Evolutionary conservation across 164 flowering plant species (phyloP), one percentile per base, ranked within the genome.

Genomic region (Euptelea pleiosperma): DNA sequence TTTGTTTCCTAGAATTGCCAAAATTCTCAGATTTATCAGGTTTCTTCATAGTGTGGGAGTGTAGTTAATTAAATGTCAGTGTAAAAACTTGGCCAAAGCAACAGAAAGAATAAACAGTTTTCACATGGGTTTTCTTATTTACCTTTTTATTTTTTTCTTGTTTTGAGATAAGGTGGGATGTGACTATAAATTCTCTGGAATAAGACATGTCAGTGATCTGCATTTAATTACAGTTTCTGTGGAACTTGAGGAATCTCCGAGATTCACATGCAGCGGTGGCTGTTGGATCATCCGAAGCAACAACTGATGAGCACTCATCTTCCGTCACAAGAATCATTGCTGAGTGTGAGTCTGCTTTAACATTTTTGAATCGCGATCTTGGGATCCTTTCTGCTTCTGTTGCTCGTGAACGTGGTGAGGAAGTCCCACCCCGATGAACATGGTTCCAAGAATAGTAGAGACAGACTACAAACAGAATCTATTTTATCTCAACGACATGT

Each of bases 311-410:
- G 60, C 86, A n/a, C n/a, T n/a, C 74, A 2, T 79, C 98, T 49
- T 84, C 96, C 10, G 91, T 92, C 8, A 75, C 87, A 49, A 79
- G 93, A 74, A 92, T 92, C 66, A 87, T 92, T 51, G 79, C 98
- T 0, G 98, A 92, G 45, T 92, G 96, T 52, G 97, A 92, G 65
- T 77, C 89, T 59, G 85, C 91, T 19, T 64, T 92, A 25, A 86
- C 97, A 26, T 78, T 70, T 66, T 62, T 92, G 71, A 92, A 92
- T 67, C 91, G 93, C 14, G 97, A 92, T 62, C 87, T 89, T 33
- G 90, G 94, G 30, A 79, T 92, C 59, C 89, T 92, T 26, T 87
- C 98, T 18, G 81, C 98, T 50, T 92, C 98, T 52, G 86, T 92
- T 70, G 88, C 91, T 45, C 89, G 97, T 24, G 93, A 89, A 67